phyloP scores from a whole-genome alignment of 306 rosid genomes.

The Lotus japonicus region DNA sequence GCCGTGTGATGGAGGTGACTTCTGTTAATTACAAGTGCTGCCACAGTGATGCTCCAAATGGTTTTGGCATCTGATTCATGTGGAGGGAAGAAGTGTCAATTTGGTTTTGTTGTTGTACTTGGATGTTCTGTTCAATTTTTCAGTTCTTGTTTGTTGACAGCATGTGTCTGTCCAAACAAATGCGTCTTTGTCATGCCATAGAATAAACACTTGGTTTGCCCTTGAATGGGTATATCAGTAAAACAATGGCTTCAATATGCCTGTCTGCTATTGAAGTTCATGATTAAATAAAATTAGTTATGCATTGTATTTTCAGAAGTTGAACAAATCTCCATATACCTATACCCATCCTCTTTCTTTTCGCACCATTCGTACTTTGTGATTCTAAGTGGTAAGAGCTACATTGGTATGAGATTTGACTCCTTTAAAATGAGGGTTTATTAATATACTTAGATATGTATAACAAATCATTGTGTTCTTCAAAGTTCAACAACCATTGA shows the following conservation, averaged over 20 bases:
- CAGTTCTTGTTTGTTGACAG: not conserved
- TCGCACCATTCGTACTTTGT: no score
- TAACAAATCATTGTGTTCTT: no score
- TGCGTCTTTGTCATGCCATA: not conserved
- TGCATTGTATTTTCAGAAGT: not conserved
- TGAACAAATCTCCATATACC: not conserved
- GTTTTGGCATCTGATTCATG: not conserved
- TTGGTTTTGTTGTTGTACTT: not conserved
- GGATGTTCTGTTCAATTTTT: not conserved
- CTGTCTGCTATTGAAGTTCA: not conserved
- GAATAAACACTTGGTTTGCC: not conserved
- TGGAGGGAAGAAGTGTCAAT: not conserved
- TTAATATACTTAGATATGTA: no score
- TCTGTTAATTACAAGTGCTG: conserved; percentile 37
- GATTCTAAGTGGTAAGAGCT: no score
- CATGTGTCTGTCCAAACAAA: conserved; percentile 1
- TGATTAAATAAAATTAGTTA: not conserved
- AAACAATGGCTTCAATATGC: conserved; percentile 2
- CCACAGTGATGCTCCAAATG: conserved; percentile 16
- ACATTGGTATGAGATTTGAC: no score
- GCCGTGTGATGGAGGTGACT: conserved; percentile 34
- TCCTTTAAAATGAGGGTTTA: no score
- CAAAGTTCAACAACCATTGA: no score
- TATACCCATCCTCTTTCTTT: no score
- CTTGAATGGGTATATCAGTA: not conserved